A percentile compares a stretch with the other conserved stretches of the same genome.
These are phyloP conservation scores for Candida alai DNA, from an alignment of 805 yeast genomes.

Conservation along the genomic window DNA sequence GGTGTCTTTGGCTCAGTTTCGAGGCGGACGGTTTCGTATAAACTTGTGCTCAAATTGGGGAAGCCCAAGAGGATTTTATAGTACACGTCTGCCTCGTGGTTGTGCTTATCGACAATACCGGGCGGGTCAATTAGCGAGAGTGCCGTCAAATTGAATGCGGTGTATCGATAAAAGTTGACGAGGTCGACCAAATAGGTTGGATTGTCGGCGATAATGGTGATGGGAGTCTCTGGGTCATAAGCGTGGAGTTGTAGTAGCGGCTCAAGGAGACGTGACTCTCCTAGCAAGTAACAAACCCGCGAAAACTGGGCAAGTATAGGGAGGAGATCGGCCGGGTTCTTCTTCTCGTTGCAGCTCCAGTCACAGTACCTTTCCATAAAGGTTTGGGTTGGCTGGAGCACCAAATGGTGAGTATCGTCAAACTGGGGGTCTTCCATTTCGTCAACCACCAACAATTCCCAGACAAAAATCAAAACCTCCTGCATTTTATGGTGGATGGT, in stretches of 20 bases:
- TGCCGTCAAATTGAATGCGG: slow-evolving; percentile 24
- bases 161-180: slow-evolving; percentile 22
- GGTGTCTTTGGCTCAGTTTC: slow-evolving; percentile 1
- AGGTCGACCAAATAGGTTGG: slow-evolving; percentile 17
- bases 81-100: slow-evolving; percentile 19
- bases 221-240: slow-evolving; percentile 19
- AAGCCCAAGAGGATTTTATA: slow-evolving; percentile 20
- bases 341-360: not conserved
- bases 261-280: slow-evolving; percentile 14
- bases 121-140: slow-evolving; percentile 13
- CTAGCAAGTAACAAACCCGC: slow-evolving; percentile 15
- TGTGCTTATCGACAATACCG: slow-evolving; percentile 9
- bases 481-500: slow-evolving; percentile 4
- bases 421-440: slow-evolving; percentile 10
- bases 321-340: slow-evolving; percentile 6
- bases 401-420: slow-evolving; percentile 1
- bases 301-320: slow-evolving; percentile 16
- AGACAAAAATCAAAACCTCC: slow-evolving; percentile 7
- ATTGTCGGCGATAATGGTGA: slow-evolving; percentile 12
- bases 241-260: slow-evolving; percentile 12
- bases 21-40: slow-evolving; percentile 3
- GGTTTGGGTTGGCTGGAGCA: slow-evolving; percentile 4
- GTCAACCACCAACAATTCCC: slow-evolving; percentile 13
- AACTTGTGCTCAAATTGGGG: slow-evolving; percentile 18
- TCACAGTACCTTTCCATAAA: not conserved